Conservation (phyloP, 805 yeast genomes). For the Cyberlindnera samutprakarnensis region DNA sequence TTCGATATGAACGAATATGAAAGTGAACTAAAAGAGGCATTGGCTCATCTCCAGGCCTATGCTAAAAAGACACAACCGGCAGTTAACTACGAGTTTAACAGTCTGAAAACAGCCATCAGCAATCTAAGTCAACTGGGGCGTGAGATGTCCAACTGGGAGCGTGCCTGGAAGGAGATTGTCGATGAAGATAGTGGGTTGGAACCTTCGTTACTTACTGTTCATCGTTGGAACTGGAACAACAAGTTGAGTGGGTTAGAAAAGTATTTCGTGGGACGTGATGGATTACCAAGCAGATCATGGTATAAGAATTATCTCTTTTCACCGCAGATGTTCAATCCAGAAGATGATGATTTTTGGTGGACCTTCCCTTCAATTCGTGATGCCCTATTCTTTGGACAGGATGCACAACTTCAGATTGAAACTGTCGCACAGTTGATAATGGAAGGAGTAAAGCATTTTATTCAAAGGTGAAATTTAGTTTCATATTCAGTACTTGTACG, state of each 20-base stretch:
- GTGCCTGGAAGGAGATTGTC: constrained; percentile 56
- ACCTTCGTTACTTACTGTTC: constrained; percentile 62
- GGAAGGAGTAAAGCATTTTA: constrained; percentile 10
- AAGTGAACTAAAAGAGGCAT: constrained; percentile 33
- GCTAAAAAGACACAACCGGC: constrained; percentile 20
- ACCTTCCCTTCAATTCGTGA: constrained; percentile 77
- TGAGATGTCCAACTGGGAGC: constrained; percentile 46
- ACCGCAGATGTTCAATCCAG: constrained; percentile 52
- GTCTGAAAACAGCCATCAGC: constrained; percentile 24
- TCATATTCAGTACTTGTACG: not conserved
- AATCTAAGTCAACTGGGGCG: constrained; percentile 37
- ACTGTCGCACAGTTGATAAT: constrained; percentile 26
- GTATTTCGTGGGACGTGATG: constrained; percentile 38
- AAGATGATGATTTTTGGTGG: constrained; percentile 41
- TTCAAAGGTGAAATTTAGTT: constrained; percentile 5
- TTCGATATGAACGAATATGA: constrained; percentile 46
- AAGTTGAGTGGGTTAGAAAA: constrained; percentile 50
- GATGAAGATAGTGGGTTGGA: constrained; percentile 52
- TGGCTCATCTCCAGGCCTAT: constrained; percentile 39
- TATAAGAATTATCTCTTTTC: constrained; percentile 66
- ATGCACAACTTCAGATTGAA: constrained; percentile 49
- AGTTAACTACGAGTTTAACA: constrained; percentile 22
- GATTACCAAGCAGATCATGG: constrained; percentile 47
- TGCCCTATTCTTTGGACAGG: constrained; percentile 44
- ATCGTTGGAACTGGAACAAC: constrained; percentile 79